Evolutionary conservation across 2,329 filamentous ascomycete genomes (phyloP).

Genomic region (Verticillium zaregamsianum): DNA sequence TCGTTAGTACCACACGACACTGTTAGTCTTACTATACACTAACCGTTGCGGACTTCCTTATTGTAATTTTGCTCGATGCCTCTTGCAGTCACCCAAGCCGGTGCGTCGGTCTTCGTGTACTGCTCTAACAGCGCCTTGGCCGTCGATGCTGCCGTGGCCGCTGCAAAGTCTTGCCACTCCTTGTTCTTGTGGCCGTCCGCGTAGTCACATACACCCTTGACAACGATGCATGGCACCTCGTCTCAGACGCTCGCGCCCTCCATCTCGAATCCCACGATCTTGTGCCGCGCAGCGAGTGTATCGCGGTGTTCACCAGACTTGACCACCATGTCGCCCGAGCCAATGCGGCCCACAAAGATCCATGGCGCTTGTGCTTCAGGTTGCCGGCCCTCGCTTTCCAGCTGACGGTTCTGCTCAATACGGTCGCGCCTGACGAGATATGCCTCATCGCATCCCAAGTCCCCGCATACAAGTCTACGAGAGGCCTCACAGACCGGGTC

Average conservation of each 20-base stretch:
- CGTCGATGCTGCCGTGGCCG: constrained; percentile 30
- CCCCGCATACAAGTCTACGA: constrained; percentile 10
- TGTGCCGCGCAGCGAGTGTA: constrained; percentile 15
- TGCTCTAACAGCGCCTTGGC: constrained; percentile 2
- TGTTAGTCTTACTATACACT: neutral
- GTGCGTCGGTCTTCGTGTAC: neutral
- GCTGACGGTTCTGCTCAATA: neutral
- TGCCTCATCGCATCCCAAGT: constrained; percentile 17
- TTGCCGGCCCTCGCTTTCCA: constrained; percentile 4
- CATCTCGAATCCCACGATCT: constrained; percentile 28
- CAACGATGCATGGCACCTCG: constrained; percentile 21
- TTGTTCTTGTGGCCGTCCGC: constrained; percentile 34
- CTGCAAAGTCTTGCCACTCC: constrained; percentile 33
- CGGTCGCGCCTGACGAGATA: neutral
- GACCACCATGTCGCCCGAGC: constrained; percentile 31
- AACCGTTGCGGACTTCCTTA: neutral
- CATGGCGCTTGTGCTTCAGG: neutral
- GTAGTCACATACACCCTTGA: constrained; percentile 36
- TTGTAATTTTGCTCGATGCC: too few species aligned
- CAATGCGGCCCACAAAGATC: constrained; percentile 31
- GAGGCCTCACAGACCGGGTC: neutral
- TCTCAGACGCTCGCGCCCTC: constrained; percentile 28
- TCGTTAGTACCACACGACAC: neutral
- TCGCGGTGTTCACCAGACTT: constrained; percentile 31
- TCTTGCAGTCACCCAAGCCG: too few species aligned